These are phyloP conservation scores for Glomus cerebriforme DNA, from an alignment of 192 early-diverging fungal genomes.

Conservation along the genomic window DNA sequence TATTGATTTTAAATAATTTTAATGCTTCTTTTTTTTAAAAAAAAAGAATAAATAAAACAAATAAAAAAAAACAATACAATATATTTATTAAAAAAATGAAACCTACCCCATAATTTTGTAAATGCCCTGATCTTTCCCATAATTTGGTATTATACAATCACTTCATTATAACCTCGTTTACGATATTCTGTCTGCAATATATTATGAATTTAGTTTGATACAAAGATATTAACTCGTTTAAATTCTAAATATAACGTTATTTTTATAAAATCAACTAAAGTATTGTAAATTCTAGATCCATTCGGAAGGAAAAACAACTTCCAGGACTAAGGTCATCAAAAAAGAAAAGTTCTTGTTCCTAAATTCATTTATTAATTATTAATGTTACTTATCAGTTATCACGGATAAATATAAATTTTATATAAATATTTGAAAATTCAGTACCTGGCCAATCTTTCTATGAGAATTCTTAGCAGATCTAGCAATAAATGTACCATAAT, in stretches of 20 bases:
- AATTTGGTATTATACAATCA: conserved; percentile 96
- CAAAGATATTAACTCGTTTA: background rate
- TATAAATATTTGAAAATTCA: too few species aligned
- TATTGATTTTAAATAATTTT: too few species aligned
- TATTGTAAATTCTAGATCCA: conserved; percentile 95
- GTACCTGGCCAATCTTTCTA: conserved; percentile 90
- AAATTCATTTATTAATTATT: background rate
- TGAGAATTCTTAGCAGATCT: conserved; percentile 97
- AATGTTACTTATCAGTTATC: background rate
- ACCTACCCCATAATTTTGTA: conserved; percentile 76
- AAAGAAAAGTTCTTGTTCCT: conserved; percentile 95
- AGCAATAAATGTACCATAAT: conserved; percentile 97
- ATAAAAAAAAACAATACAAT: background rate
- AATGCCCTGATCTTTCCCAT: conserved; percentile 96
- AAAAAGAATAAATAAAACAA: background rate
- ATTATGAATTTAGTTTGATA: background rate
- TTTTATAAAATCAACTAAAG: conserved; percentile 87
- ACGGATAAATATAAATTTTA: too few species aligned
- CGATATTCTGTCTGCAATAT: conserved; percentile 68
- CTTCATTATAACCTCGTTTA: conserved; percentile 94
- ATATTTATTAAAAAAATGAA: background rate
- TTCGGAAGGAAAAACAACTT: conserved; percentile 94
- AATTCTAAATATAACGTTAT: conserved; percentile 28
- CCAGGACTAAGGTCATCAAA: conserved; percentile 97
- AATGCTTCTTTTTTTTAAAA: too few species aligned